phyloP scores from a whole-genome alignment of 306 rosid species.

The Prunus dulcis region DNA sequence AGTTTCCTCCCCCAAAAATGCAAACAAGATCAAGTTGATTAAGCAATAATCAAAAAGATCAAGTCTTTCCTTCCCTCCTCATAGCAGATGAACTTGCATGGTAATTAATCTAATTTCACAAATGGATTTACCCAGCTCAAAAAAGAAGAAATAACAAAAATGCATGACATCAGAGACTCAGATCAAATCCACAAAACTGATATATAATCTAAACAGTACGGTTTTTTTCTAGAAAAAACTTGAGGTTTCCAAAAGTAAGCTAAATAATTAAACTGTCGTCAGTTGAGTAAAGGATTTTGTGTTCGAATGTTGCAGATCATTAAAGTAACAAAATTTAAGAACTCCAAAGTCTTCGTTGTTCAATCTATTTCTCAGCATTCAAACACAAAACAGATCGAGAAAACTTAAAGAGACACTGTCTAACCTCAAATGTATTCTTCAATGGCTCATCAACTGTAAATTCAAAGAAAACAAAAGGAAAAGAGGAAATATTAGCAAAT shows the following conservation, averaged over 20 bases:
- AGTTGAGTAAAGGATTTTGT: not conserved
- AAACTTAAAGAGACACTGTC: not conserved
- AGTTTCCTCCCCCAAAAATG: not conserved
- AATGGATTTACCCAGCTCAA: not conserved
- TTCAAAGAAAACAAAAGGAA: not conserved
- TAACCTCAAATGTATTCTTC: slow-evolving; percentile 74
- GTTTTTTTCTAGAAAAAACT: not conserved
- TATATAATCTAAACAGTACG: not conserved
- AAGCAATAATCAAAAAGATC: not conserved
- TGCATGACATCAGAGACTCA: slow-evolving; percentile 6
- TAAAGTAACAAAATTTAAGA: slow-evolving; percentile 2
- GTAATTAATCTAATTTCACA: not conserved
- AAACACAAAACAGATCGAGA: slow-evolving; percentile 27
- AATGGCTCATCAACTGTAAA: slow-evolving; percentile 65
- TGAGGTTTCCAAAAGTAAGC: not conserved
- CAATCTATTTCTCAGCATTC: slow-evolving; percentile 7
- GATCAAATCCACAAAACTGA: slow-evolving; percentile 6
- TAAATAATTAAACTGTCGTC: not conserved
- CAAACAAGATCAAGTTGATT: not conserved
- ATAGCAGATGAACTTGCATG: not conserved
- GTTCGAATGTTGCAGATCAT: not conserved
- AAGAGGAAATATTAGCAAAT: slow-evolving; percentile 8
- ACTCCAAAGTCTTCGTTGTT: not conserved
- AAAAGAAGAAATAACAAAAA: not conserved
- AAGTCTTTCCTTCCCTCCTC: too few relatives aligned